Base-by-base conservation (phyloP, 305 asterid species). In the Plantago lanceolata region DNA sequence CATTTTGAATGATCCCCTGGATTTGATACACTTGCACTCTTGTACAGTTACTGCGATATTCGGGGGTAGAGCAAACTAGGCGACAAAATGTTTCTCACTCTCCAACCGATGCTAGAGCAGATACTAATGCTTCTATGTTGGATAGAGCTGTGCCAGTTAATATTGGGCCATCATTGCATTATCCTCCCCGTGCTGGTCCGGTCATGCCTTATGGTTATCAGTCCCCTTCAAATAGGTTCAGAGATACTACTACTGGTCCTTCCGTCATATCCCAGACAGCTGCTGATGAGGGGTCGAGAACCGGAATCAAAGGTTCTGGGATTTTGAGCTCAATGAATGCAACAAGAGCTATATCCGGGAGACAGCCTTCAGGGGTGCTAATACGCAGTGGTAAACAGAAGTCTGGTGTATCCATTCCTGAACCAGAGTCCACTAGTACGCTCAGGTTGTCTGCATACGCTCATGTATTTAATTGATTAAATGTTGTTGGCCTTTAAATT, bases 231-330 rank as follows among this genome's bases (percentile, higher is more conserved):
- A 84, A 79, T 77, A 86, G 85, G 81, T 80, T 82, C 44, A 85
- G 76, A 61, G 96, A 86, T 17, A 29, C 83, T n/a, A 86, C 78
- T 63, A 71, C 75, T 60, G 85, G 83, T 26, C 80, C 87, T 56
- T 73, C 89, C 35, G 64, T 76, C 17, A 63, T 82, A 61, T 84
- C 94, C 19, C 89, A 84, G 73, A 83, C 83, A 33, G 94, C 96
- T n/a, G 98, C 96, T 51, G 98, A 91, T 79, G 98, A 91, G 82
- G 98, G 98, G 48, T 91, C 98, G 11, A 83, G 98, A 69, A 91
- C 98, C 7, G 96, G 98, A 62, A 85, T 91, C 50, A 91, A 86
- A 79, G 96, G 96, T 26, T 81, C 92, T 0, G 92, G 94, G 67
- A 44, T 85, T 60, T 81, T 86, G 75, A 85, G 82, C 77, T 81